Conservation (phyloP, 208 protist species). For the Porcisia deanei region DNA sequence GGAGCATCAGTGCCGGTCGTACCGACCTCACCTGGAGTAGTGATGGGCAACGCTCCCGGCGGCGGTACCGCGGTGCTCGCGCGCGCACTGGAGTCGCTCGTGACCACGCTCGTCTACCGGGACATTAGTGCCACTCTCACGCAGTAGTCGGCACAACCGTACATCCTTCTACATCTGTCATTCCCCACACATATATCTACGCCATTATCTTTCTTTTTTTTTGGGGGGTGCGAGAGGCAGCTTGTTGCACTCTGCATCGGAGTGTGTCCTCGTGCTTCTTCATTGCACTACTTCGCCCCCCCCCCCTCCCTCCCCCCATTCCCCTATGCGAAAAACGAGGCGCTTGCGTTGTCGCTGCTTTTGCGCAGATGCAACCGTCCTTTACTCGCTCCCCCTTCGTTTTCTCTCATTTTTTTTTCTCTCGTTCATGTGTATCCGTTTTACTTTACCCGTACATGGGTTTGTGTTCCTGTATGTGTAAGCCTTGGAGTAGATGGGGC, state of each 20-base stretch:
- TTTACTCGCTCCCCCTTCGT: not conserved
- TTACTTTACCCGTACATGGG: not conserved
- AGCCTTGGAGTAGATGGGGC: too few relatives aligned
- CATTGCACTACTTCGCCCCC: not conserved
- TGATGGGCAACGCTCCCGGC: not conserved
- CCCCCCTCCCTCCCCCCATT: not conserved
- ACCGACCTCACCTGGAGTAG: not conserved
- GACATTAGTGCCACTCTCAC: slow-evolving; percentile 5
- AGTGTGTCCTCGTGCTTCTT: not conserved
- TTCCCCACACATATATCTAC: slow-evolving; percentile 3
- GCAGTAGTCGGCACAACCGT: not conserved
- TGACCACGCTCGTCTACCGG: slow-evolving; percentile 30
- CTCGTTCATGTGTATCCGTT: not conserved
- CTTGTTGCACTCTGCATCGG: too few relatives aligned
- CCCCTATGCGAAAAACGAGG: not conserved
- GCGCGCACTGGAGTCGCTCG: slow-evolving; percentile 25
- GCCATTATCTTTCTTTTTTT: too few relatives aligned
- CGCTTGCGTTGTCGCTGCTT: not conserved
- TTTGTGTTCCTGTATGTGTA: not conserved
- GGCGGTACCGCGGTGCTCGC: not conserved
- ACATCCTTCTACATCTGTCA: not conserved
- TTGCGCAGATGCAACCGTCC: too few relatives aligned
- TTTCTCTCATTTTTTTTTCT: not conserved
- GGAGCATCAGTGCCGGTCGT: not conserved
- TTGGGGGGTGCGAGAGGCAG: too few relatives aligned